phyloP scores from a whole-genome alignment of 345 rosid species.

The Brassica juncea region DNA sequence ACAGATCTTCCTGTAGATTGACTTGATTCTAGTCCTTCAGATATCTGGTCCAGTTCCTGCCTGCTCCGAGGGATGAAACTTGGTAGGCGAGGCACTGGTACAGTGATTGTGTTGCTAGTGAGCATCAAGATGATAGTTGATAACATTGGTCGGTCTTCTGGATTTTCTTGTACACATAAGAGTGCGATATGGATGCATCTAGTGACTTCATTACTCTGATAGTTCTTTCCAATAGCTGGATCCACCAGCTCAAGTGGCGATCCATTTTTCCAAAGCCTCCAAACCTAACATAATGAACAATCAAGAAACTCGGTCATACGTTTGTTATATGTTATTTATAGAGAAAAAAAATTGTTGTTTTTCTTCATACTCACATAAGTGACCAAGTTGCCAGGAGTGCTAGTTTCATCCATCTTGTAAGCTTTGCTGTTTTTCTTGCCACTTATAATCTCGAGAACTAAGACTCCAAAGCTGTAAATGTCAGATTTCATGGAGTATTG shows the following conservation, averaged over 20 bases:
- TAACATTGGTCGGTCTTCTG: neutral
- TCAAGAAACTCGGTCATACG: neutral
- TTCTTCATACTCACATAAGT: neutral
- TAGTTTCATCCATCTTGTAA: neutral
- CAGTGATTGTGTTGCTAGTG: neutral
- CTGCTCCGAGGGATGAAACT: neutral
- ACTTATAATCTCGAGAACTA: neutral
- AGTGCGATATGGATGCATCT: neutral
- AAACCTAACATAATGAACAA: neutral
- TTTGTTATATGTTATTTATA: neutral
- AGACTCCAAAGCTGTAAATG: neutral
- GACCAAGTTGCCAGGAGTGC: conserved; percentile 4
- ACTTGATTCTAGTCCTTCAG: neutral
- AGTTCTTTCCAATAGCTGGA: conserved; percentile 1
- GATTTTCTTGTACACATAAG: neutral
- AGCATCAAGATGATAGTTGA: neutral
- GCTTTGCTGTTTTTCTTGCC: neutral
- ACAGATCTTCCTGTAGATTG: neutral
- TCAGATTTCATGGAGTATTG: neutral
- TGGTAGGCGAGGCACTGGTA: neutral
- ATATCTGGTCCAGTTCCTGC: neutral
- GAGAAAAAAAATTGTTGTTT: neutral
- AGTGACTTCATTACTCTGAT: neutral
- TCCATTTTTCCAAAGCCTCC: conserved; percentile 15
- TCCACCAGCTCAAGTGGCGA: neutral